Conservation (phyloP, 1,139 yeast species). For the Blastobotrys ciferrii region DNA sequence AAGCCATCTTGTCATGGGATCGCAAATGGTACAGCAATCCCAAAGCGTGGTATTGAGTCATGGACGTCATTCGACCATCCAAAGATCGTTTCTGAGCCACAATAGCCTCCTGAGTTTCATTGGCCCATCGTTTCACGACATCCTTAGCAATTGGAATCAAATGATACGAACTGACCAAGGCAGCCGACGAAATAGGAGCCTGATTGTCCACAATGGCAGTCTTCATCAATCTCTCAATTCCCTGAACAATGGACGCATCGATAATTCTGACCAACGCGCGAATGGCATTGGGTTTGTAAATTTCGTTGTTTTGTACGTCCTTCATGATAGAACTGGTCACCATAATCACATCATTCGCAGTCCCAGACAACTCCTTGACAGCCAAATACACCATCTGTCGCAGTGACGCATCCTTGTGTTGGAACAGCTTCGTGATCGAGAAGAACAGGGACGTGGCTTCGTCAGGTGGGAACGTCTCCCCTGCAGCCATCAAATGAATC, state of each 20-base stretch:
- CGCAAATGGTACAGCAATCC: constrained; percentile 86
- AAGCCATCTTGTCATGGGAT: constrained; percentile 90
- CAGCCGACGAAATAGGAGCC: constrained; percentile 88
- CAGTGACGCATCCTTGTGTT: constrained; percentile 84
- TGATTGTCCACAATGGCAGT: constrained; percentile 90
- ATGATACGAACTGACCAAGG: constrained; percentile 86
- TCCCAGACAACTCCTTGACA: constrained; percentile 80
- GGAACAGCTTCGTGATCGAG: constrained; percentile 90
- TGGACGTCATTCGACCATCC: constrained; percentile 46
- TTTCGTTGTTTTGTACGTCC: constrained; percentile 87
- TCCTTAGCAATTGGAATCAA: constrained; percentile 86
- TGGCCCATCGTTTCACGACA: constrained; percentile 88
- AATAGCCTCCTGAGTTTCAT: constrained; percentile 89
- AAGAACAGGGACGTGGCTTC: constrained; percentile 94
- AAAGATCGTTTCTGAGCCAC: constrained; percentile 51
- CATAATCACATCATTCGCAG: constrained; percentile 92
- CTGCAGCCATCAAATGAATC: constrained; percentile 67
- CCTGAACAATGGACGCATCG: constrained; percentile 89
- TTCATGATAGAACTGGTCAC: constrained; percentile 97
- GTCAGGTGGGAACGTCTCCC: constrained; percentile 81
- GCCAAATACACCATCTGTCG: constrained; percentile 94
- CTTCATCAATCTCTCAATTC: constrained; percentile 89
- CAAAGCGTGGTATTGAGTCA: constrained; percentile 93
- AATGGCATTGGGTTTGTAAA: constrained; percentile 92
- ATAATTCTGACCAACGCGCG: constrained; percentile 87